These are phyloP conservation scores for Cucurbita maxima DNA, from an alignment of 306 rosid species.

Conservation along the genomic window DNA sequence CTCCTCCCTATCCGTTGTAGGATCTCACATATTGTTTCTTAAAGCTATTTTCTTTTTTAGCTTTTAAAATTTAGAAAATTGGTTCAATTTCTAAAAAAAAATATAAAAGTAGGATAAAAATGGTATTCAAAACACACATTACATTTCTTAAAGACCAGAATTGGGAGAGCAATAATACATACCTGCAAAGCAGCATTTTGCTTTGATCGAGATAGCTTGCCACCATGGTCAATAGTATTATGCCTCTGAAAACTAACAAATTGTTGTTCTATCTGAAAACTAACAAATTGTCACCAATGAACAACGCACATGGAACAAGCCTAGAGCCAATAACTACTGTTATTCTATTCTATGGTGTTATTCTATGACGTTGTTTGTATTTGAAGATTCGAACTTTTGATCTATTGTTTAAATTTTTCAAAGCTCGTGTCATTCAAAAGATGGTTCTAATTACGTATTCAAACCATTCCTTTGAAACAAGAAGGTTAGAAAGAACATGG, in stretches of 20 bases:
- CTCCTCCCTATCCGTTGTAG: no score
- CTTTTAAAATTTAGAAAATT: no score
- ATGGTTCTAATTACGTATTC: no score
- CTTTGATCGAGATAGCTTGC: slow-evolving; percentile 83
- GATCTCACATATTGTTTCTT: no score
- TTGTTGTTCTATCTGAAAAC: slow-evolving; percentile 38
- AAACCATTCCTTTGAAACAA: no score
- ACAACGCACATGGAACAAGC: not conserved
- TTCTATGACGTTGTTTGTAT: no score
- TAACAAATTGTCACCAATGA: not conserved
- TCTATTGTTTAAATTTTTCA: no score
- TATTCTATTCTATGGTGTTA: no score
- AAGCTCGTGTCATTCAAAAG: no score
- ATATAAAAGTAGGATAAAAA: not conserved
- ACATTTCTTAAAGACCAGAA: not conserved
- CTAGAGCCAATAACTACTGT: not conserved
- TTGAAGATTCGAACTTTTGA: no score
- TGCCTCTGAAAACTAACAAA: slow-evolving; percentile 48
- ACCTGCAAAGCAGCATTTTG: slow-evolving; percentile 97
- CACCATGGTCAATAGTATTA: slow-evolving; percentile 80
- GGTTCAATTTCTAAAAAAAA: not conserved
- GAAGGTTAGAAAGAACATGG: no score
- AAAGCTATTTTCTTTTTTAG: no score
- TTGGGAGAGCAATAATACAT: not conserved
- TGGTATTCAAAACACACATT: not conserved